These are phyloP conservation scores for Aspergillus floridensis DNA, from an alignment of 2,329 filamentous ascomycete genomes.

Conservation along the genomic window DNA sequence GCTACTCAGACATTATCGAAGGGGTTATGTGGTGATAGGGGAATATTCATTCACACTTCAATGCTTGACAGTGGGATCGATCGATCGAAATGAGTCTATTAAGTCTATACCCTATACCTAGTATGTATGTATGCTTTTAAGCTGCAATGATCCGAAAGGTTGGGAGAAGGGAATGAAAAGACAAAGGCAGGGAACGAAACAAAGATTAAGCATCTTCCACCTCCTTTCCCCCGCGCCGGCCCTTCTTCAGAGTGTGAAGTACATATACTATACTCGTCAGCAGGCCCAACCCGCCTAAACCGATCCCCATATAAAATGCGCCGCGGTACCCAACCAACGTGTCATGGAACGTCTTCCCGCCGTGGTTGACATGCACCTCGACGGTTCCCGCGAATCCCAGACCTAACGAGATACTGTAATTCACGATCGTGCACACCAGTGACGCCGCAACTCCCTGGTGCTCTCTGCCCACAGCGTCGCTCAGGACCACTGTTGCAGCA, in stretches of 20 bases:
- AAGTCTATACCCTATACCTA: too few relatives aligned
- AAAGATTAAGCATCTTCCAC: neutral
- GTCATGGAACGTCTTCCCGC: conserved; percentile 34
- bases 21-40: too few relatives aligned
- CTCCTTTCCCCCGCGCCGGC: neutral
- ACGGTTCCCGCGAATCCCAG: conserved; percentile 66
- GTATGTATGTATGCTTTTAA: too few relatives aligned
- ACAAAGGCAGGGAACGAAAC: too few relatives aligned
- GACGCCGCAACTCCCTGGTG: conserved; percentile 55
- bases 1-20: too few relatives aligned
- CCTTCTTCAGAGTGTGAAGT: neutral
- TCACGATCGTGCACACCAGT: conserved; percentile 63
- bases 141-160: too few relatives aligned
- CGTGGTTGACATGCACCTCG: conserved; percentile 49
- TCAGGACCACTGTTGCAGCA: conserved; percentile 59
- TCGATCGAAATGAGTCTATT: too few relatives aligned
- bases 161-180: too few relatives aligned
- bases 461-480: conserved; percentile 48
- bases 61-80: too few relatives aligned
- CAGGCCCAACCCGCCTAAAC: conserved; percentile 30
- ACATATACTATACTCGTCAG: conserved; percentile 18
- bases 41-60: too few relatives aligned
- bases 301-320: conserved; percentile 43
- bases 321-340: conserved; percentile 40
- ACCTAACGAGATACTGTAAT: conserved; percentile 66